Conservation (phyloP, 805 yeast species). For the Wickerhamomyces chaumierensis region DNA sequence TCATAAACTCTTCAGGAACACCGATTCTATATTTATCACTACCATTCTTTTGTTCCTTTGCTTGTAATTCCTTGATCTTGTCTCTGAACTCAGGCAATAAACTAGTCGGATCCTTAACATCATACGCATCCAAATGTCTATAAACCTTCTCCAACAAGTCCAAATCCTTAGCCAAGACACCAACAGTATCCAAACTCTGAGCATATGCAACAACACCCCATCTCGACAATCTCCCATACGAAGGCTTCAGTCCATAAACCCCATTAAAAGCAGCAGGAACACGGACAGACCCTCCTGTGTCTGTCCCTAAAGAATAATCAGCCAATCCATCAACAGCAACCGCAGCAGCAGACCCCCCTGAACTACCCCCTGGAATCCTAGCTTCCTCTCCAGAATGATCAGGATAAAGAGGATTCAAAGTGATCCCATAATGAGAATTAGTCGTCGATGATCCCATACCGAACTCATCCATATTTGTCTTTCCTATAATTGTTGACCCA, state of each 20-base stretch:
- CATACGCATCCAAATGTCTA: conserved; percentile 44
- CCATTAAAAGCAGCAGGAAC: conserved; percentile 86
- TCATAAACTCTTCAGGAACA: conserved; percentile 54
- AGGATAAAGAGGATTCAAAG: conserved; percentile 39
- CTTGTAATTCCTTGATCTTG: not conserved
- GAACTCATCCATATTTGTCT: conserved; percentile 90
- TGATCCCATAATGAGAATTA: conserved; percentile 44
- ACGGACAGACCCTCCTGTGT: conserved; percentile 95
- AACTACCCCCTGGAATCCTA: conserved; percentile 76
- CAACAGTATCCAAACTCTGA: conserved; percentile 91
- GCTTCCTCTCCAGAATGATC: conserved; percentile 15
- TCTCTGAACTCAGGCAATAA: conserved; percentile 27
- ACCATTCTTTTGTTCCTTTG: not conserved
- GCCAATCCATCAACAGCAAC: conserved; percentile 55
- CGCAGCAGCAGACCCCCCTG: conserved; percentile 94
- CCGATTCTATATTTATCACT: conserved; percentile 43
- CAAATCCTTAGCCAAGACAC: conserved; percentile 52
- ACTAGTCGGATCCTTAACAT: conserved; percentile 73
- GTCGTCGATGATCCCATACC: conserved; percentile 87
- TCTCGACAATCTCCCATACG: conserved; percentile 85
- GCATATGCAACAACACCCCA: conserved; percentile 92
- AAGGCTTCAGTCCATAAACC: conserved; percentile 80
- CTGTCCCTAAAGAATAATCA: conserved; percentile 82
- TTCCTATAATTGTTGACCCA: conserved; percentile 57
- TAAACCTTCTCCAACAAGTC: conserved; percentile 37